phyloP scores from a whole-genome alignment of 768 basidiomycete species.

The Mycena olivaceomarginata region DNA sequence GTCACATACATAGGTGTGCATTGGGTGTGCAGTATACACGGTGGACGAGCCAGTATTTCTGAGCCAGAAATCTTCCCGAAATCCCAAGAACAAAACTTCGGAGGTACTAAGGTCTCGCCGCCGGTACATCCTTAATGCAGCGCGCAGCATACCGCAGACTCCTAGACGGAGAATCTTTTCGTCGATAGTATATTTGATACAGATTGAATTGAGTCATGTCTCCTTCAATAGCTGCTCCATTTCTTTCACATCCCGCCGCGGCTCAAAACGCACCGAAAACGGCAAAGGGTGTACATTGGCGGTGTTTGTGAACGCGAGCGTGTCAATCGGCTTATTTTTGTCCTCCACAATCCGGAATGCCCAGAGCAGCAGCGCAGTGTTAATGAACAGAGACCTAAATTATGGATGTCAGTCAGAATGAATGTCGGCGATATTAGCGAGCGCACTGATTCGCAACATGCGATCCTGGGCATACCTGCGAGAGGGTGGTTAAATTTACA shows the following conservation, averaged over 20 bases:
- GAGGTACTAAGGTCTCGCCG: too few relatives aligned
- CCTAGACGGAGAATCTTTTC: too few relatives aligned
- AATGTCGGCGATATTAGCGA: slow-evolving; percentile 41
- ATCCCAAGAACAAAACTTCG: too few relatives aligned
- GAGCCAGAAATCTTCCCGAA: too few relatives aligned
- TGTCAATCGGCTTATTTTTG: slow-evolving; percentile 73
- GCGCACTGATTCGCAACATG: slow-evolving; percentile 69
- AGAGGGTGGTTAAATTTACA: not conserved
- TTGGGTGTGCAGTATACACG: too few relatives aligned
- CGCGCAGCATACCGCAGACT: too few relatives aligned
- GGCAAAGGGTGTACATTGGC: slow-evolving; percentile 79
- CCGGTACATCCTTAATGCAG: too few relatives aligned
- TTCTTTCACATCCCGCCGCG: slow-evolving; percentile 60
- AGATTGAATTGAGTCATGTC: slow-evolving; percentile 36
- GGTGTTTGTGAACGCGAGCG: slow-evolving; percentile 76
- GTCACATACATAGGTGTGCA: too few relatives aligned
- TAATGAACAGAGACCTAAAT: slow-evolving; percentile 77
- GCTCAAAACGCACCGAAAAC: slow-evolving; percentile 75
- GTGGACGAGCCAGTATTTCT: too few relatives aligned
- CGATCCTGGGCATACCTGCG: slow-evolving; percentile 78
- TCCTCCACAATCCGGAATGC: slow-evolving; percentile 76
- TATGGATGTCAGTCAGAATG: not conserved
- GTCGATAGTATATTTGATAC: too few relatives aligned
- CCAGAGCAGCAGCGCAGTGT: slow-evolving; percentile 79
- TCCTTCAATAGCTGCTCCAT: slow-evolving; percentile 63